Conservation (phyloP, 495 filamentous ascomycete genomes). For the Penicillium herquei region DNA sequence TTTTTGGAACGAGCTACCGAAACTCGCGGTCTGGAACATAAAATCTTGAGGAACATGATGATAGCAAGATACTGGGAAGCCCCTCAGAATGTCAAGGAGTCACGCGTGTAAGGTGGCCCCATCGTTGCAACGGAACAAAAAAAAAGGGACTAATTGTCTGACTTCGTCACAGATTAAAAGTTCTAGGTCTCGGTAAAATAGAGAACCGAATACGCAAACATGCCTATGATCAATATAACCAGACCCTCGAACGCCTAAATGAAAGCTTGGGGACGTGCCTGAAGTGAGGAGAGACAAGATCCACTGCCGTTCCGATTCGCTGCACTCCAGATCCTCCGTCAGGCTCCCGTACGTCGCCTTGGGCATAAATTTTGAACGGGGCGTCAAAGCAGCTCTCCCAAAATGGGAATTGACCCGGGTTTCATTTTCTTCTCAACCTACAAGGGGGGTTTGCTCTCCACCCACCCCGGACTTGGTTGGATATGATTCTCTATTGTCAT, state of each 20-base stretch:
- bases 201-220: slow-evolving; percentile 32
- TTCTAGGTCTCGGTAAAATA: slow-evolving; percentile 24
- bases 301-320: slow-evolving; percentile 19
- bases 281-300: slow-evolving; percentile 38
- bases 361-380: slow-evolving; percentile 21
- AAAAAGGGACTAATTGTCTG: slow-evolving; percentile 11
- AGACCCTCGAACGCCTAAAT: slow-evolving; percentile 70
- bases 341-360: slow-evolving; percentile 23
- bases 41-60: slow-evolving; percentile 72
- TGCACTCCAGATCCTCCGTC: slow-evolving; percentile 18
- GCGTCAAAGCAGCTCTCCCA: slow-evolving; percentile 15
- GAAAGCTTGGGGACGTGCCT: slow-evolving; percentile 68
- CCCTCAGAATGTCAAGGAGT: slow-evolving; percentile 33
- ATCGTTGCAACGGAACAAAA: background rate
- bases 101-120: slow-evolving; percentile 34
- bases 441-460: no score
- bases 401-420: slow-evolving; percentile 8
- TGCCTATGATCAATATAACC: slow-evolving; percentile 58
- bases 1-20: slow-evolving; percentile 72
- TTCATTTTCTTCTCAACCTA: background rate
- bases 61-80: slow-evolving; percentile 59
- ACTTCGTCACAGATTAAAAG: slow-evolving; percentile 31
- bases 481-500: background rate
- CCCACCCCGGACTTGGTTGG: background rate
- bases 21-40: slow-evolving; percentile 72